Conservation (phyloP, 176 grass and related monocot species). For the Carex cristatella region DNA sequence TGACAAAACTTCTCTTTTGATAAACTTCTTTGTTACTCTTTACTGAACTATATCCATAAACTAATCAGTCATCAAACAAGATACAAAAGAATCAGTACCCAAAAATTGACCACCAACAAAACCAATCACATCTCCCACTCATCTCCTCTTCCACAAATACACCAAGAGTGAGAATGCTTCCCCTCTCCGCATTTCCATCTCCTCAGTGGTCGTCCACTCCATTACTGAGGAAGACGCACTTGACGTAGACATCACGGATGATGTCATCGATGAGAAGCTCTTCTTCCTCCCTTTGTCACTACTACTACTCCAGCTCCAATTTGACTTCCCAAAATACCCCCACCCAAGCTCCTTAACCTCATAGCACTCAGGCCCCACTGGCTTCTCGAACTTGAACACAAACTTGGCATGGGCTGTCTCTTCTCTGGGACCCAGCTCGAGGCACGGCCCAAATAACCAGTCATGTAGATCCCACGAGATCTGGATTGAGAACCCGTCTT, state of each 20-base stretch:
- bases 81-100: constrained; percentile 14
- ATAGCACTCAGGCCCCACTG: constrained; percentile 12
- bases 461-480: constrained; percentile 91
- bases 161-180: constrained; percentile 82
- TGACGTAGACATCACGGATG: constrained; percentile 43
- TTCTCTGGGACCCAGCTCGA: constrained; percentile 6
- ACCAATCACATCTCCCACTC: not conserved
- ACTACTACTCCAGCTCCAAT: constrained; percentile 68
- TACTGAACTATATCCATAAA: constrained; percentile 21
- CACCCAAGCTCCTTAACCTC: constrained; percentile 27
- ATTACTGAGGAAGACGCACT: constrained; percentile 68
- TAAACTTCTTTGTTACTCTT: constrained; percentile 13
- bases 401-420: constrained; percentile 54
- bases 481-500: constrained; percentile 46
- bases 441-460: constrained; percentile 65
- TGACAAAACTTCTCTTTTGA: not conserved
- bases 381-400: constrained; percentile 78
- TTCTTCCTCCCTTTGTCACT: constrained; percentile 42
- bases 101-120: not conserved
- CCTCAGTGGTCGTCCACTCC: constrained; percentile 79
- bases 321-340: constrained; percentile 37
- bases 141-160: constrained; percentile 59
- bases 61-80: constrained; percentile 21
- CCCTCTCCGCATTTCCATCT: constrained; percentile 60
- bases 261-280: constrained; percentile 46